Conservation (phyloP, 176 grass and related monocot species). For the Carex kokanica region DNA sequence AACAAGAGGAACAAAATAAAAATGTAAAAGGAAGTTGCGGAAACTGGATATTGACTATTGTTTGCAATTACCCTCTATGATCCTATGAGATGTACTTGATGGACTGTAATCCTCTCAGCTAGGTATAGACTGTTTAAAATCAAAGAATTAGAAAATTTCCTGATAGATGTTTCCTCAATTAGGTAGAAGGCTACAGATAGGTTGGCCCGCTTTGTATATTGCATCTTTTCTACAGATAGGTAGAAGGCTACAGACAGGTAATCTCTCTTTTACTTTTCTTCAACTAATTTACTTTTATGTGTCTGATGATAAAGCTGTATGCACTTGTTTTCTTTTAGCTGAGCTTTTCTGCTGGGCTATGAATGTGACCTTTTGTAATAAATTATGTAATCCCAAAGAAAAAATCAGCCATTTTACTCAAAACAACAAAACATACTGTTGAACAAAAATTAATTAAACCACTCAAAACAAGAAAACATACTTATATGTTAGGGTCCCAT, state of each 20-base stretch:
- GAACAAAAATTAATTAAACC: background rate
- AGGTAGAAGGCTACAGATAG: background rate
- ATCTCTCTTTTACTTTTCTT: background rate
- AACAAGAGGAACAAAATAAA: background rate
- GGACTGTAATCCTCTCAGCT: background rate
- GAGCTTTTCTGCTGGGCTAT: background rate
- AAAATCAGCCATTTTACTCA: background rate
- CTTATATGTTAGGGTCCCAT: constrained; percentile 38
- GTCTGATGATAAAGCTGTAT: background rate
- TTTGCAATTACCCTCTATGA: background rate
- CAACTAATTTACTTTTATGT: background rate
- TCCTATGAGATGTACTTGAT: background rate
- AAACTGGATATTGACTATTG: background rate
- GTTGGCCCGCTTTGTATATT: background rate
- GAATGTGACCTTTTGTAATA: background rate
- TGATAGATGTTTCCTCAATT: background rate
- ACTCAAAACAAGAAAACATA: constrained; percentile 9
- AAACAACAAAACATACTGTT: constrained; percentile 29
- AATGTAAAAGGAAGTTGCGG: background rate
- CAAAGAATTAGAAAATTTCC: too few species aligned
- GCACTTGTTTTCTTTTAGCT: background rate
- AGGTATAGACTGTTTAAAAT: background rate
- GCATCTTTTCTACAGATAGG: background rate
- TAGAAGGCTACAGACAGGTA: background rate
- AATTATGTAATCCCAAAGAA: background rate